These are phyloP conservation scores for Kalmusia sp. DNA, from an alignment of 2,329 filamentous ascomycete genomes.

Conservation along the genomic window DNA sequence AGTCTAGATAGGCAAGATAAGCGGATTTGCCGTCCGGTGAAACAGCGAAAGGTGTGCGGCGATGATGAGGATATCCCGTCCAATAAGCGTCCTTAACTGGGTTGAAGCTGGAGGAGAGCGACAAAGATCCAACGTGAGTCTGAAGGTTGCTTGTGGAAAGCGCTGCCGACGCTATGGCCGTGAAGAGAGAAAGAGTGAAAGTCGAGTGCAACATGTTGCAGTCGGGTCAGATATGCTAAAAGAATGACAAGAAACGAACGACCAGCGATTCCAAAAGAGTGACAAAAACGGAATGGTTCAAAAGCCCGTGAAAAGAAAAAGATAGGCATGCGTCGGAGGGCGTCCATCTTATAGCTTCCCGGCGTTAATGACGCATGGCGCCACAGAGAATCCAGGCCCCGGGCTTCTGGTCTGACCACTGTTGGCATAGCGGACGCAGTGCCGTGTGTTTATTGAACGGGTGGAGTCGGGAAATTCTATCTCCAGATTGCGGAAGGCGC, in stretches of 20 bases:
- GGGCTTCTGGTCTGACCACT: slow-evolving; percentile 3
- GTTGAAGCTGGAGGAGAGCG: slow-evolving; percentile 61
- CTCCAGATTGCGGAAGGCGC: slow-evolving; percentile 6
- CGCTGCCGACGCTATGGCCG: slow-evolving; percentile 42
- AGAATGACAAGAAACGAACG: slow-evolving; percentile 38
- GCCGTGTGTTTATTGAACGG: slow-evolving; percentile 8
- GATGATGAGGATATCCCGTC: slow-evolving; percentile 67
- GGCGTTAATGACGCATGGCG: slow-evolving; percentile 27
- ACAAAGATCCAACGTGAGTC: slow-evolving; percentile 52
- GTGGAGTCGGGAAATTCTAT: slow-evolving; percentile 6
- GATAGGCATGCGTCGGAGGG: slow-evolving; percentile 10
- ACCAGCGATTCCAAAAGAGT: slow-evolving; percentile 40
- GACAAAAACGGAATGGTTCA: slow-evolving; percentile 29
- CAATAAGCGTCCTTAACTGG: slow-evolving; percentile 67
- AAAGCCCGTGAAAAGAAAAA: slow-evolving; percentile 31
- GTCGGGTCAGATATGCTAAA: slow-evolving; percentile 29
- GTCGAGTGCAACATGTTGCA: slow-evolving; percentile 40
- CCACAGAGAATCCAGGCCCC: slow-evolving; percentile 9
- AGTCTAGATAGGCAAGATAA: slow-evolving; percentile 67
- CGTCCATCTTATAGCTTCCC: slow-evolving; percentile 23
- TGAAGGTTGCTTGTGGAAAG: slow-evolving; percentile 52
- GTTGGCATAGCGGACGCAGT: neutral
- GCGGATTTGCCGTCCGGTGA: slow-evolving; percentile 66
- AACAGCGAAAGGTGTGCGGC: slow-evolving; percentile 66
- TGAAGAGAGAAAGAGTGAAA: slow-evolving; percentile 41